Evolutionary conservation across 768 basidiomycete species (phyloP), one percentile per base, ranked within the genome.

Genomic region (Sporobolomyces phaffii): DNA sequence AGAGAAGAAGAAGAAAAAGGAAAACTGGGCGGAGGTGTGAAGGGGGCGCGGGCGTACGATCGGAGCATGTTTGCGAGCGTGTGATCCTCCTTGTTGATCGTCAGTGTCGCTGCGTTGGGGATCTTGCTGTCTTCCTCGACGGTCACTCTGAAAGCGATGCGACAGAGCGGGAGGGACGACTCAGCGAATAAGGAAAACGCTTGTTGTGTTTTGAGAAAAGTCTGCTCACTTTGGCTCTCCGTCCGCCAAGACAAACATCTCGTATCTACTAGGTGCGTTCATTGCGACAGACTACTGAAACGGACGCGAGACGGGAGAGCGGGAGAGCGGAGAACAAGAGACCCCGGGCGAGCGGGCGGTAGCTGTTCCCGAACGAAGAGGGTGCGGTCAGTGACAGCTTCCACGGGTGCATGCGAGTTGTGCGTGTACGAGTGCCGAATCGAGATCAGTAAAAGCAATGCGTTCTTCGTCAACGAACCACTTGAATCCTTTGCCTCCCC

Each of bases 31-130:
- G 73, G 17, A 28, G 31, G 41, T 20, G 38, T 14, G 54, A n/a
- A n/a, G n/a, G 5, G 26, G 24, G 57, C 14, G 33, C 20, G 24
- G 17, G 83, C 86, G 68, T 77, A 92, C 91, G 89, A 85, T 75
- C 96, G 86, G n/a, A 99, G 81, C 89, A 98, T 90, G 80, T 93
- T 93, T 13, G 86, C 94, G 9, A 98, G 80, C 0, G 96, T 99
- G 76, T 98, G 96, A 76, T 98, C 96, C 77, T 99, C 94, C 80
- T 97, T 97, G 66, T 90, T 82, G 73, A 99, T 82, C 73, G 90
- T 91, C 69, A 99, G 85, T 0, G 93, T 94, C 22, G 94, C 94
- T 2, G 96, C 92, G 74, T 97, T 96, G 0, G 93, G 93, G 68
- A 98, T 91, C 80, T 96, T 97, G 48, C 91, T 93, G 79, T 99